phyloP scores from a whole-genome alignment of 2,329 filamentous ascomycete species.

The Coniochaeta hoffmannii region DNA sequence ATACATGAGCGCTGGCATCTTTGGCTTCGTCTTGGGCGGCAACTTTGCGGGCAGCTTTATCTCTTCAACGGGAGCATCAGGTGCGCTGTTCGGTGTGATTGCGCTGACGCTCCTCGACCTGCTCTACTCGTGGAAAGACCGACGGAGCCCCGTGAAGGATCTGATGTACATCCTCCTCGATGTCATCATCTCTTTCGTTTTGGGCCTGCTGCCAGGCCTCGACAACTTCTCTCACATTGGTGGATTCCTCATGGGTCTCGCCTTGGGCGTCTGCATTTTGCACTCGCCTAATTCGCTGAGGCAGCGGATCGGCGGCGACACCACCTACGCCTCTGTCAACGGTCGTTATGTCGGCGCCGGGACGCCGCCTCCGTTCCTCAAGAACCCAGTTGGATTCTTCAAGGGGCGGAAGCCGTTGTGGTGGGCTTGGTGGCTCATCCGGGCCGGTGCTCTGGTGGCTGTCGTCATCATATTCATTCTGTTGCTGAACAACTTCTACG shows the following conservation, averaged over 20 bases:
- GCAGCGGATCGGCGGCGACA: conserved; percentile 62
- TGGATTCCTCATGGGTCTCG: conserved; percentile 87
- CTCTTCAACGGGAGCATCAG: conserved; percentile 82
- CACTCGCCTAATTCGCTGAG: conserved; percentile 80
- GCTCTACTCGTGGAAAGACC: conserved; percentile 84
- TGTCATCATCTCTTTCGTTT: conserved; percentile 80
- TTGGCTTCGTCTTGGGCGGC: conserved; percentile 89
- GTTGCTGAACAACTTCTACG: conserved; percentile 86
- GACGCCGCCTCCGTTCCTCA: conserved; percentile 46
- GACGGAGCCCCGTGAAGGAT: conserved; percentile 69
- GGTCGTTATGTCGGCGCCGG: conserved; percentile 34
- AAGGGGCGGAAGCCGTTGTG: conserved; percentile 86
- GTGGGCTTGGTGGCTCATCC: conserved; percentile 96
- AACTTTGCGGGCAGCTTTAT: conserved; percentile 83
- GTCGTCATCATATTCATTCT: conserved; percentile 81
- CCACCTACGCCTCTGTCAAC: conserved; percentile 64
- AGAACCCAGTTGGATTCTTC: conserved; percentile 71
- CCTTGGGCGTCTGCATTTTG: conserved; percentile 77
- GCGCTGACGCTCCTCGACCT: conserved; percentile 84
- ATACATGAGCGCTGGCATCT: conserved; percentile 87
- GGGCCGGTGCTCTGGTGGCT: conserved; percentile 69
- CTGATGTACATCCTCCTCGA: conserved; percentile 83
- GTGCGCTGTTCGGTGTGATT: conserved; percentile 84
- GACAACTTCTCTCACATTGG: conserved; percentile 98
- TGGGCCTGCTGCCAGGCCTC: conserved; percentile 83